Base-by-base conservation (phyloP, 148 eudicot species). In the Chenopodium album region DNA sequence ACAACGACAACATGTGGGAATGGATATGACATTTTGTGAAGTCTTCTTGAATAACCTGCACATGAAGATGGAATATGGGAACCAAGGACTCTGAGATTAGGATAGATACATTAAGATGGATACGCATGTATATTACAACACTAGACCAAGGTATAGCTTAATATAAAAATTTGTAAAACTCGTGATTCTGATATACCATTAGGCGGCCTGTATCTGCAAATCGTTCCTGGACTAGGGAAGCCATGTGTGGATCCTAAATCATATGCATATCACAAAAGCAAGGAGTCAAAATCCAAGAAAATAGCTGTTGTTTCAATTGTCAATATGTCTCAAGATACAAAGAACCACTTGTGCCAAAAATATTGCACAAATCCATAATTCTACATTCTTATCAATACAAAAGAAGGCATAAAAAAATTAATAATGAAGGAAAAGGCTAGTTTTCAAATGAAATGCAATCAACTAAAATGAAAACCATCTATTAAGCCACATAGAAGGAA, bases 11-110 rank as follows among this genome's bases (percentile, higher is more conserved):
- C 88, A 94, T 84, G 85, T 94, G 98, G 80, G 92, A 87, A 62
- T 86, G 94, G 34, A 95, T 85, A 79, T 92, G 89, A 78, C 94
- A 92, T 86, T 84, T 88, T 66, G 95, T 95, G 85, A 95, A 94
- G 86, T 95, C 99, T 83, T 95, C 98, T 88, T 89, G 87, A 77
- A 95, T 9, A 76, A 95, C 91, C 97, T 95, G 85, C 86, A 93
- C 48, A 41, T 41, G 44, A 77, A 16, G 44, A 26, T 23, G 46
- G 32, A n/a, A 41, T 16, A 17, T 64, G 41, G 63, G 64, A 76
- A 76, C 14, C 31, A 71, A 80, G 22, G 37, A 78, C 76, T 71
- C 23, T 8, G 19, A 28, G 67, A 65, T 37, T 7, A n/a, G n/a
- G 66, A 37, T 48, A 75, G 29, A 32, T 1, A 50, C 66, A 75